Base-by-base conservation (phyloP, 257 asterid species). In the Misopates orontium region DNA sequence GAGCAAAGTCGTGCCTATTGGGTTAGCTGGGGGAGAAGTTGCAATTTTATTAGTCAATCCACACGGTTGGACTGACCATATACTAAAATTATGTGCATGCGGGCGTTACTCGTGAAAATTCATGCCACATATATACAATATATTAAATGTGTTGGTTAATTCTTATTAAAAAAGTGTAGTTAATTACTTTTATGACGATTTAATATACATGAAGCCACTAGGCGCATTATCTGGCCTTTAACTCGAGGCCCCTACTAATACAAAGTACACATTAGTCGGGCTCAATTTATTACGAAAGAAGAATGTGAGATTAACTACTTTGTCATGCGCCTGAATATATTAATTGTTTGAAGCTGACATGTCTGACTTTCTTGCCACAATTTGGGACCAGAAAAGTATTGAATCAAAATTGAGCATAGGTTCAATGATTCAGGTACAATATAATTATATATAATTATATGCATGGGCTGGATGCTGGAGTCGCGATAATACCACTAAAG, bases 1-100 rank as follows among this genome's bases (percentile, higher is more conserved):
- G 20, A 13, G 31, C n/a, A 59, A 61, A 22, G 41, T 40, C 69
- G 68, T 52, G 63, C 63, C 74, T 69, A 45, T n/a, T n/a, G 36
- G 36, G 3, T 28, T 28, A 28, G 36, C 57, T 28, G 63, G 23
- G 28, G 6, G 32, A 3, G 9, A 45, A 45, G 18, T 44, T 44
- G 10, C 51, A 4, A 13, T 45, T 45, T 53, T 12, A 19, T 10
- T 20, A 4, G 13, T 49, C 8, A 49, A 41, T 7, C 12, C 56
- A n/a, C 64, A 59, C 10, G 20, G 16, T 59, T 36, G 31, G 64
- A 36, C 8, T 3, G 36, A 59, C 50, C 40, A 15, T 28, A 16
- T 1, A 13, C 10, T 31, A 58, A 57, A 25, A 57, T 31, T 39
- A 20, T n/a, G n/a, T 60, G 18, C 32, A n/a, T 18, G 65, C 32